Evolutionary conservation across 2,329 filamentous ascomycete genomes (phyloP).

Genomic region (Aspergillus carbonarius): DNA sequence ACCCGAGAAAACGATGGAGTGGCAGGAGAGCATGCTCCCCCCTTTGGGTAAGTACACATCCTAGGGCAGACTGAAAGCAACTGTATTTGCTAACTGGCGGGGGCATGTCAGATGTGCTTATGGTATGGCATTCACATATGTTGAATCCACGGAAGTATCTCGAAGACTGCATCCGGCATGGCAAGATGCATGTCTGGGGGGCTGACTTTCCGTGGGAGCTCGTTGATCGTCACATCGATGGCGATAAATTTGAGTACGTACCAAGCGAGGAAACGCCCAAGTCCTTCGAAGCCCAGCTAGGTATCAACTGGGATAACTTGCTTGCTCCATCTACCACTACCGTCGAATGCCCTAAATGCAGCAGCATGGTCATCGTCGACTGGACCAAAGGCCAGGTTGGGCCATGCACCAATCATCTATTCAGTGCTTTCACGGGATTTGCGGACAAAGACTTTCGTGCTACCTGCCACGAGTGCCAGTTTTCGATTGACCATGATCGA

Average conservation of each 20-base stretch:
- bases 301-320: constrained; percentile 59
- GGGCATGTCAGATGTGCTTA: constrained; percentile 60
- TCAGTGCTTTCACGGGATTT: constrained; percentile 28
- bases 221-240: constrained; percentile 58
- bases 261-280: background rate
- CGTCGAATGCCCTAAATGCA: constrained; percentile 59
- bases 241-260: constrained; percentile 48
- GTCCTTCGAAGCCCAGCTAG: constrained; percentile 37
- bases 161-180: constrained; percentile 66
- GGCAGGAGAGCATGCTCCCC: constrained; percentile 46
- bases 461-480: constrained; percentile 53
- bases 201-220: constrained; percentile 65
- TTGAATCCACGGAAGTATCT: constrained; percentile 72
- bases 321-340: constrained; percentile 51
- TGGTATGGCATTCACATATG: constrained; percentile 78
- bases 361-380: constrained; percentile 15
- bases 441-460: constrained; percentile 48
- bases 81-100: constrained; percentile 6
- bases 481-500: constrained; percentile 54
- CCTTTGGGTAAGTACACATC: constrained; percentile 55
- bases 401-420: constrained; percentile 6
- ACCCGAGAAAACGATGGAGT: background rate
- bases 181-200: constrained; percentile 57
- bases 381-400: constrained; percentile 12
- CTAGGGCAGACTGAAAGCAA: background rate